phyloP scores from a whole-genome alignment of 2,329 filamentous ascomycete species.

The Trichoderma hamatum region DNA sequence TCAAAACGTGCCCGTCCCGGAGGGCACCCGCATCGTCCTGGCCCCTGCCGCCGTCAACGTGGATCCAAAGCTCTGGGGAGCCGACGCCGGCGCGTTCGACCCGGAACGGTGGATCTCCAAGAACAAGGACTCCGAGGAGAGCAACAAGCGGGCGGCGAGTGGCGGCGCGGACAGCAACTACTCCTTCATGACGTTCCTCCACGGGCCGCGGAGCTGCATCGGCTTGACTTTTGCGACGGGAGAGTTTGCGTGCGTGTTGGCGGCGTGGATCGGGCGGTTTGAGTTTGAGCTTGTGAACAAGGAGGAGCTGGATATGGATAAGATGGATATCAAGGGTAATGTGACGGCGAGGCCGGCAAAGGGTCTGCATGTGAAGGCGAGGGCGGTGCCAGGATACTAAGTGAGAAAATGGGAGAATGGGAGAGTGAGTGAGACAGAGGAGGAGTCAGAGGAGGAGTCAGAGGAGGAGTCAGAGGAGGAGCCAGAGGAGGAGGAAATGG shows the following conservation, averaged over 20 bases:
- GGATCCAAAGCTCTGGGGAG: conserved; percentile 71
- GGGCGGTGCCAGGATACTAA: conserved; percentile 64
- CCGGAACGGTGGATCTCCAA: conserved; percentile 73
- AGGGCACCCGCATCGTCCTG: conserved; percentile 70
- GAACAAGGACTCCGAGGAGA: conserved; percentile 37
- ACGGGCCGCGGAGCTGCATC: conserved; percentile 85
- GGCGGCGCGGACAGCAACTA: conserved; percentile 79
- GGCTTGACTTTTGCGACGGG: conserved; percentile 78
- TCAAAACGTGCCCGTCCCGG: conserved; percentile 66
- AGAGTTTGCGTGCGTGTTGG: conserved; percentile 83
- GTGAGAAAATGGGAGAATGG: not conserved
- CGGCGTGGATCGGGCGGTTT: conserved; percentile 75
- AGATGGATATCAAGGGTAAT: conserved; percentile 67
- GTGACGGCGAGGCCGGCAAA: conserved; percentile 74
- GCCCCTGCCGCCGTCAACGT: conserved; percentile 70
- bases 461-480: too few relatives aligned
- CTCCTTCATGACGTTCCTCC: conserved; percentile 78
- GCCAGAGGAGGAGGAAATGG: too few relatives aligned
- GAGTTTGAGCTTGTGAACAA: conserved; percentile 60
- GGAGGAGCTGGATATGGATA: conserved; percentile 66
- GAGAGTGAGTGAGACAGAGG: too few relatives aligned
- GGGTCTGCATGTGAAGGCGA: conserved; percentile 71
- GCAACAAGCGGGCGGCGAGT: conserved; percentile 52
- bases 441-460: too few relatives aligned
- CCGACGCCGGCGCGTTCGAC: conserved; percentile 73